phyloP scores from a whole-genome alignment of 179 eudicot species.

The Vitellaria paradoxa region DNA sequence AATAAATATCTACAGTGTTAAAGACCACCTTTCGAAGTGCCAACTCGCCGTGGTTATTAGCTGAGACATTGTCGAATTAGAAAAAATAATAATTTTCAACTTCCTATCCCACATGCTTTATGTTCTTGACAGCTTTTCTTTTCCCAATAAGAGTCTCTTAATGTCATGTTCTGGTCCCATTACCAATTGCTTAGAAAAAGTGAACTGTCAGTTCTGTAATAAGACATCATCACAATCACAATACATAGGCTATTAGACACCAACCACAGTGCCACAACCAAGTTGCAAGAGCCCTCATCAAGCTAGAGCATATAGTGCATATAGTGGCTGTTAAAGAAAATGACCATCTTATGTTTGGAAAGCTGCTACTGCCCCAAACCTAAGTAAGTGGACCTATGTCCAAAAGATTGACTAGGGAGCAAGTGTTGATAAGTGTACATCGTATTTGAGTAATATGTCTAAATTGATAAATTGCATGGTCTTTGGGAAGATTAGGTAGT shows the following conservation, averaged over 20 bases:
- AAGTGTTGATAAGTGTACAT: too few relatives aligned
- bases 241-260: not conserved
- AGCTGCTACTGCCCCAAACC: too few relatives aligned
- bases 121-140: not conserved
- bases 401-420: too few relatives aligned
- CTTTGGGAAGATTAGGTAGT: not conserved
- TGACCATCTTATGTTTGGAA: too few relatives aligned
- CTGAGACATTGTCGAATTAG: not conserved
- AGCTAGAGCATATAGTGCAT: not conserved
- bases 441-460: too few relatives aligned
- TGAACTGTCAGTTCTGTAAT: not conserved
- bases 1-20: too few relatives aligned
- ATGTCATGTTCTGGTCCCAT: not conserved
- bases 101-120: not conserved
- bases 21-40: not conserved
- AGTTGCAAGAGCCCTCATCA: not conserved
- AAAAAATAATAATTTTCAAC: not conserved
- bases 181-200: not conserved
- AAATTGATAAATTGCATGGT: not conserved
- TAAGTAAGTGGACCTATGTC: too few relatives aligned
- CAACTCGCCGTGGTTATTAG: not conserved
- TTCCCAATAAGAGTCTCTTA: not conserved
- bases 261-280: not conserved
- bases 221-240: not conserved
- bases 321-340: too few relatives aligned